A percentile compares a stretch with the other conserved stretches of the same genome.
These are phyloP conservation scores for Auriscalpium orientale DNA, from an alignment of 768 basidiomycete species.

Conservation along the genomic window DNA sequence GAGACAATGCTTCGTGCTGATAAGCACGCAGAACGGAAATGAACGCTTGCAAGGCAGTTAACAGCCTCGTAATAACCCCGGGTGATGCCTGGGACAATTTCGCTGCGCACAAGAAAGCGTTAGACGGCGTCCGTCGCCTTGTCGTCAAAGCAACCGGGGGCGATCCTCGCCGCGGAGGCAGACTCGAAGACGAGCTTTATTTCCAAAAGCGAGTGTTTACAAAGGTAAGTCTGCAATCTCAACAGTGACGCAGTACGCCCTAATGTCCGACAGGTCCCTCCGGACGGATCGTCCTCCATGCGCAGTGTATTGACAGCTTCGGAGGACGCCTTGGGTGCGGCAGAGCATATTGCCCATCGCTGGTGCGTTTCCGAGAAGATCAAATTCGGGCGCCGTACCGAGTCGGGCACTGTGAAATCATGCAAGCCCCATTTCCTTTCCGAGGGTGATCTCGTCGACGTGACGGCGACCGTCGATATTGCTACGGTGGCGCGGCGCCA, in stretches of 20 bases:
- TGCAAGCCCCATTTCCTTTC: background rate
- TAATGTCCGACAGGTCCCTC: background rate
- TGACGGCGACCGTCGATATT: background rate
- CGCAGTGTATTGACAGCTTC: background rate
- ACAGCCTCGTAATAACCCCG: background rate
- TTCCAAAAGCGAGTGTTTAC: background rate
- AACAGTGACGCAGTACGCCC: background rate
- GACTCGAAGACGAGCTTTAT: background rate
- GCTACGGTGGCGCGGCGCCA: background rate
- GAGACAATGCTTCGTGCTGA: too few species aligned
- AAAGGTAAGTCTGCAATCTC: background rate
- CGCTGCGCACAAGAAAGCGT: background rate
- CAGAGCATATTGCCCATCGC: background rate
- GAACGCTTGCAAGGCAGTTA: background rate
- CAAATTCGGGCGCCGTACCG: background rate
- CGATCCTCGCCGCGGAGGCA: too few species aligned
- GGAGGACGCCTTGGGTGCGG: background rate
- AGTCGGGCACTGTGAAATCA: background rate
- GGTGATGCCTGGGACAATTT: background rate
- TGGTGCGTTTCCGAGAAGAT: background rate
- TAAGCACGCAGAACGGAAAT: background rate
- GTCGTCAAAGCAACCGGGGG: background rate
- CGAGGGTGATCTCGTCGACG: background rate
- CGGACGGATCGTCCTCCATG: background rate
- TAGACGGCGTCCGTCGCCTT: too few species aligned